Conservation (phyloP, 345 rosid genomes). For the Aethionema arabicum region DNA sequence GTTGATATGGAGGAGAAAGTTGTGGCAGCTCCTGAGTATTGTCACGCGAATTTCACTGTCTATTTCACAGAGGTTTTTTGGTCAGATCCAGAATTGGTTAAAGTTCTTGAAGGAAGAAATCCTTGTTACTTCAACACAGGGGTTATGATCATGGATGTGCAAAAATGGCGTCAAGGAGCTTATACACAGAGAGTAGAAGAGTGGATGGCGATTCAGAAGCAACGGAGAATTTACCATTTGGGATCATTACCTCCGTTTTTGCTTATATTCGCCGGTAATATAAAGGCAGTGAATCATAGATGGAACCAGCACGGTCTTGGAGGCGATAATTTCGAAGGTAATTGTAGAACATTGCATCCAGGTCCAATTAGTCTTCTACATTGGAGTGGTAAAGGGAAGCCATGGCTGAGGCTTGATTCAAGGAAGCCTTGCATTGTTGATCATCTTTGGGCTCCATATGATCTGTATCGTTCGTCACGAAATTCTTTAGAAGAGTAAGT, state of each 20-base stretch:
- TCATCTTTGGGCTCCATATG: conserved; percentile 53
- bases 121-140: conserved; percentile 54
- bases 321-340: conserved; percentile 34
- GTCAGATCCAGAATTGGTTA: conserved; percentile 34
- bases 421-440: conserved; percentile 48
- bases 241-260: conserved; percentile 54
- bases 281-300: conserved; percentile 43
- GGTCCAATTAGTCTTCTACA: conserved; percentile 51
- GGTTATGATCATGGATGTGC: conserved; percentile 49
- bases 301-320: too few relatives aligned
- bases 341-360: conserved; percentile 49
- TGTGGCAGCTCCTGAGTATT: conserved; percentile 52
- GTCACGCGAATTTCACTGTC: conserved; percentile 21
- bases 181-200: conserved; percentile 41
- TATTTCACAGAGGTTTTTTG: conserved; percentile 46
- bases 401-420: conserved; percentile 48
- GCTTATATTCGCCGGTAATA: conserved; percentile 47
- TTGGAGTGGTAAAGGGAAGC: conserved; percentile 58
- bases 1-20: conserved; percentile 41
- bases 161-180: conserved; percentile 44
- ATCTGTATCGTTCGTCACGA: conserved; percentile 46
- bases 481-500: conserved; percentile 34
- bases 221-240: conserved; percentile 45
- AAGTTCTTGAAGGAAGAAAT: conserved; percentile 40
- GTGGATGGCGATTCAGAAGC: conserved; percentile 48